Evolutionary conservation across 345 rosid species (phyloP).

Genomic region (Camelina laxa): DNA sequence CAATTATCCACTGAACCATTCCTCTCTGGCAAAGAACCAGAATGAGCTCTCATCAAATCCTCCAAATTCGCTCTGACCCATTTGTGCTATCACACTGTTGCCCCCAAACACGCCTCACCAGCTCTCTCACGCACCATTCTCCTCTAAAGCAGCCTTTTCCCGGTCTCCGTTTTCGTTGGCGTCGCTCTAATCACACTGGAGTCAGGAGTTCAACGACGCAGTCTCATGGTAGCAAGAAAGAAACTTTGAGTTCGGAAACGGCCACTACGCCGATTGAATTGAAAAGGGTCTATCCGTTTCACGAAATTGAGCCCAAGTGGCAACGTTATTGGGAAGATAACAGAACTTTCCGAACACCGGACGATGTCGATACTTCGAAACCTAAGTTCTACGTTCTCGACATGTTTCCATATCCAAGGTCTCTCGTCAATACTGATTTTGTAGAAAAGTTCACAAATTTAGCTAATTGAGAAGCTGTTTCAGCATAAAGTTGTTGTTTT

Average conservation of each 20-base stretch:
- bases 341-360: conserved; percentile 80
- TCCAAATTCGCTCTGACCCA: conserved; percentile 42
- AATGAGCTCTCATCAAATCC: conserved; percentile 46
- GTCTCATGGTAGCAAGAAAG: conserved; percentile 28
- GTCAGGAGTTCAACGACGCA: conserved; percentile 28
- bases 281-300: conserved; percentile 80
- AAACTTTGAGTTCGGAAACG: conserved; percentile 18
- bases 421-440: conserved; percentile 5
- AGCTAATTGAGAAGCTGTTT: conserved; percentile 1
- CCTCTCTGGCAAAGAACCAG: conserved; percentile 15
- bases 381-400: conserved; percentile 97
- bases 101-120: not conserved
- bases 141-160: conserved; percentile 36
- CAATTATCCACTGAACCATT: conserved; percentile 35
- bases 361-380: conserved; percentile 75
- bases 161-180: conserved; percentile 19
- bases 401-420: conserved; percentile 99
- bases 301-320: conserved; percentile 95
- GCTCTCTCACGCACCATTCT: conserved; percentile 34
- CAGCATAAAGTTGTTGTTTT: not conserved
- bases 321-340: conserved; percentile 83
- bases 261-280: conserved; percentile 32
- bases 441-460: conserved; percentile 11
- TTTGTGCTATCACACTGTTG: conserved; percentile 39
- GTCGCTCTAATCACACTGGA: conserved; percentile 29